phyloP scores from a whole-genome alignment of 2,329 filamentous ascomycete genomes.

The Arthrobotrys entomopaga region DNA sequence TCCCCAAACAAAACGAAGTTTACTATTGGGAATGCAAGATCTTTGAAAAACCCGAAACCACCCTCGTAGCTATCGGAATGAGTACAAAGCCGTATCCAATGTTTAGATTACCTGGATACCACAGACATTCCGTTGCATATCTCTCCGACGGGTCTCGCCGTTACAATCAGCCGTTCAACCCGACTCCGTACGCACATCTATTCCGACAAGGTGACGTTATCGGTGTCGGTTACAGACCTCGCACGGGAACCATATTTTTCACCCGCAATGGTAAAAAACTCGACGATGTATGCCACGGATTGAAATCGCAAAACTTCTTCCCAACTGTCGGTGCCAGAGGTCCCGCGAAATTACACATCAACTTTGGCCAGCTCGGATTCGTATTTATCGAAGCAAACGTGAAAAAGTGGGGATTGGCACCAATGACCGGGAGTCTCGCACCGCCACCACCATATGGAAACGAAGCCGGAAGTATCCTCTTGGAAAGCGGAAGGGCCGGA shows the following conservation, averaged over 20 bases:
- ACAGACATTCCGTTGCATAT: conserved; percentile 93
- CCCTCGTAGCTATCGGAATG: conserved; percentile 88
- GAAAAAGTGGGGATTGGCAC: conserved; percentile 98
- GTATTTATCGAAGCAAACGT: conserved; percentile 99
- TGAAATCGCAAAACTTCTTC: conserved; percentile 97
- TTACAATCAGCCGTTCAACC: conserved; percentile 89
- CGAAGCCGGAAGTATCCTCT: conserved; percentile 93
- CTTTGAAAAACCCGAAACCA: conserved; percentile 93
- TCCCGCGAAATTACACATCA: conserved; percentile 91
- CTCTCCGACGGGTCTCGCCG: conserved; percentile 85
- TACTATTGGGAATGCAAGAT: conserved; percentile 99
- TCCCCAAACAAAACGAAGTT: conserved; percentile 98
- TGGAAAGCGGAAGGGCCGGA: conserved; percentile 79
- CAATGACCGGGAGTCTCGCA: conserved; percentile 92
- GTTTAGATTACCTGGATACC: conserved; percentile 90
- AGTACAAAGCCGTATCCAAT: conserved; percentile 96
- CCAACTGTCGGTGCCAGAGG: conserved; percentile 96
- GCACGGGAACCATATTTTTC: conserved; percentile 96
- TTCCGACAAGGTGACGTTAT: conserved; percentile 95
- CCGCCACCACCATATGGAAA: conserved; percentile 96
- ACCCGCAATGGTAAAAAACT: conserved; percentile 97
- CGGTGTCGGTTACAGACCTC: conserved; percentile 91
- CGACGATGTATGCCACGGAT: conserved; percentile 89
- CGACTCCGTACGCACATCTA: conserved; percentile 81
- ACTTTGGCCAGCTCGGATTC: conserved; percentile 96